Conservation (phyloP, 2,329 filamentous ascomycete genomes). For the Herpotrichia juniperi region DNA sequence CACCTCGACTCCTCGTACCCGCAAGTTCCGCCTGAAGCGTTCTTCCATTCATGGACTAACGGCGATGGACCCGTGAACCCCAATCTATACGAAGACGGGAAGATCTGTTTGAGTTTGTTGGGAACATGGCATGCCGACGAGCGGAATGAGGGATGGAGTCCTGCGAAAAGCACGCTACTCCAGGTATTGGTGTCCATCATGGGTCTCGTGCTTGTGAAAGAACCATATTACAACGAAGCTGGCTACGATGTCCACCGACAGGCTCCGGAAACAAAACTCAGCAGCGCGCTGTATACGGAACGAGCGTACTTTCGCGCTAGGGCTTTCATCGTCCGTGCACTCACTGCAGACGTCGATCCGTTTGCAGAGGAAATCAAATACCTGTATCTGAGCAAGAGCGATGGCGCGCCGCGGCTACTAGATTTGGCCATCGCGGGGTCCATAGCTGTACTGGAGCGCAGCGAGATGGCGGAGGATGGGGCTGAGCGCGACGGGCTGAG, state of each 20-base stretch:
- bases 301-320: conserved; percentile 60
- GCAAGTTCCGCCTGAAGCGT: conserved; percentile 57
- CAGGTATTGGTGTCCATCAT: conserved; percentile 64
- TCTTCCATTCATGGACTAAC: conserved; percentile 65
- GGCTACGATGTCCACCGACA: conserved; percentile 62
- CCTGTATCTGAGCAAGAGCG: conserved; percentile 52
- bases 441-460: conserved; percentile 49
- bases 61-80: conserved; percentile 63
- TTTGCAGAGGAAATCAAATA: conserved; percentile 60
- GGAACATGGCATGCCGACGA: conserved; percentile 65
- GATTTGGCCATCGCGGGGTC: conserved; percentile 52
- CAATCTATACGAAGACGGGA: conserved; percentile 68
- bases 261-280: conserved; percentile 53
- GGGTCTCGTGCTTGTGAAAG: conserved; percentile 63
- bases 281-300: conserved; percentile 59
- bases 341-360: conserved; percentile 50
- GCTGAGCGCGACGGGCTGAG: conserved; percentile 52
- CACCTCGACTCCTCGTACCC: conserved; percentile 59
- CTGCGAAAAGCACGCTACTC: conserved; percentile 59
- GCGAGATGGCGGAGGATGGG: conserved; percentile 31
- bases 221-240: conserved; percentile 69
- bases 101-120: conserved; percentile 64
- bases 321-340: conserved; percentile 57
- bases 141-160: conserved; percentile 60
- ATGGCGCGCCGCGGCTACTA: conserved; percentile 48